Conservation (phyloP, 805 yeast species). For the Candida michaelii region DNA sequence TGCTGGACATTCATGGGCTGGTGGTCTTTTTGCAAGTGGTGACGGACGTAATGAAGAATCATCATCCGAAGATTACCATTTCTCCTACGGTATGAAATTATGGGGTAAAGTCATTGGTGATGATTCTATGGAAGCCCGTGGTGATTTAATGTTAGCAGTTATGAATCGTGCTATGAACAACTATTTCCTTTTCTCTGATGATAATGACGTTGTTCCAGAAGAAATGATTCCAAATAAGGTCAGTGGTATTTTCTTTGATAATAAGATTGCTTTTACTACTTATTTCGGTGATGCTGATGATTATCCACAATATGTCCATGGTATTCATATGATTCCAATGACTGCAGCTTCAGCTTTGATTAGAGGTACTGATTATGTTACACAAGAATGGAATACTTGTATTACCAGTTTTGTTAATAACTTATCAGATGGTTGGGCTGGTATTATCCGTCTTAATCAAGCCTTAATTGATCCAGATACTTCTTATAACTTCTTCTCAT, state of each 20-base stretch:
- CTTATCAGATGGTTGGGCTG: slow-evolving; percentile 67
- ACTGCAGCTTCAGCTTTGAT: slow-evolving; percentile 67
- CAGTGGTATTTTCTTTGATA: slow-evolving; percentile 71
- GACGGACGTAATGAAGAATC: slow-evolving; percentile 80
- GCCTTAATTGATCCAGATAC: slow-evolving; percentile 69
- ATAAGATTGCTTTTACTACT: slow-evolving; percentile 70
- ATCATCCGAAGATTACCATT: slow-evolving; percentile 71
- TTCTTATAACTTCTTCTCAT: slow-evolving; percentile 60
- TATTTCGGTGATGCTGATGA: slow-evolving; percentile 55
- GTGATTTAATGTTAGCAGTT: slow-evolving; percentile 62
- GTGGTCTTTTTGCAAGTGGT: slow-evolving; percentile 64
- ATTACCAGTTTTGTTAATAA: slow-evolving; percentile 43
- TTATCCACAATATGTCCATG: slow-evolving; percentile 62
- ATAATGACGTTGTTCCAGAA: slow-evolving; percentile 55
- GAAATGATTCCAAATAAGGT: slow-evolving; percentile 60
- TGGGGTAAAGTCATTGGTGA: slow-evolving; percentile 66
- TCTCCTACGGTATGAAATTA: slow-evolving; percentile 64
- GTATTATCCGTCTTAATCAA: slow-evolving; percentile 68
- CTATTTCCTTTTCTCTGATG: slow-evolving; percentile 53
- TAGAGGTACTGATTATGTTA: slow-evolving; percentile 52
- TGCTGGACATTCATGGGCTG: slow-evolving; percentile 78
- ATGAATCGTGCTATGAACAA: slow-evolving; percentile 51
- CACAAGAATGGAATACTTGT: slow-evolving; percentile 62
- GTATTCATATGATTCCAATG: slow-evolving; percentile 75
- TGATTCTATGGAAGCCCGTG: slow-evolving; percentile 53